These are phyloP conservation scores for Metschnikowia cerradonensis DNA, from an alignment of 805 yeast species.

Conservation along the genomic window DNA sequence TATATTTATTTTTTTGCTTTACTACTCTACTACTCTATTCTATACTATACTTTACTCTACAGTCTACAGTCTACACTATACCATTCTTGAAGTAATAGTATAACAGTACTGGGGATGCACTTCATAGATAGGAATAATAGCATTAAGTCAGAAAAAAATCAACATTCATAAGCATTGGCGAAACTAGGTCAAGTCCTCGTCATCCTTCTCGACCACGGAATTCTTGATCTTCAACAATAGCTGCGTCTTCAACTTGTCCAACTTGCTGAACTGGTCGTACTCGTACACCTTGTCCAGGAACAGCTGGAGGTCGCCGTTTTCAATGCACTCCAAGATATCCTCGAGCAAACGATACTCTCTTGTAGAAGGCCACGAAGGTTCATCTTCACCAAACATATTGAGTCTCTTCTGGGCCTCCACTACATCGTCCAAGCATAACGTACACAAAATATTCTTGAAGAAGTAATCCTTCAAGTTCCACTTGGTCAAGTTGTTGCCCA, in stretches of 20 bases:
- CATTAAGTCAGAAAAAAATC: too few relatives aligned
- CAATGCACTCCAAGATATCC: slow-evolving; percentile 68
- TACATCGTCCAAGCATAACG: slow-evolving; percentile 76
- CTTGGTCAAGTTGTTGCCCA: slow-evolving; percentile 70
- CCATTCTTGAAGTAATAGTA: too few relatives aligned
- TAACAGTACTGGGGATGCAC: too few relatives aligned
- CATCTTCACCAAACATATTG: slow-evolving; percentile 62
- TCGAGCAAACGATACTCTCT: slow-evolving; percentile 69
- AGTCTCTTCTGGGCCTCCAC: slow-evolving; percentile 80
- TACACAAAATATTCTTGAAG: slow-evolving; percentile 76
- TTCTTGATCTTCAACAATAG: slow-evolving; percentile 79
- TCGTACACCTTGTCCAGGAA: slow-evolving; percentile 73
- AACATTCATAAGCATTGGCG: too few relatives aligned
- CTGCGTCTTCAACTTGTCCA: slow-evolving; percentile 88
- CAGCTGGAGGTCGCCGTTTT: slow-evolving; percentile 73
- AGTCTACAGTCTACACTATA: too few relatives aligned
- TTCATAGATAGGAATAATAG: neutral
- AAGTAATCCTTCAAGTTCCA: slow-evolving; percentile 95
- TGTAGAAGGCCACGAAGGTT: slow-evolving; percentile 68
- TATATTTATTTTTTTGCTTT: too few relatives aligned
- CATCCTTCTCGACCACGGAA: slow-evolving; percentile 66
- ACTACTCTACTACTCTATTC: too few relatives aligned
- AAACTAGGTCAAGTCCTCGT: slow-evolving; percentile 45
- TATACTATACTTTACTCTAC: too few relatives aligned
- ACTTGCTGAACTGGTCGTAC: slow-evolving; percentile 80